A percentile compares a stretch with the other conserved stretches of the same genome.
phyloP scores from a whole-genome alignment of 768 basidiomycete genomes.

The Pleurotus citrinopileatus region DNA sequence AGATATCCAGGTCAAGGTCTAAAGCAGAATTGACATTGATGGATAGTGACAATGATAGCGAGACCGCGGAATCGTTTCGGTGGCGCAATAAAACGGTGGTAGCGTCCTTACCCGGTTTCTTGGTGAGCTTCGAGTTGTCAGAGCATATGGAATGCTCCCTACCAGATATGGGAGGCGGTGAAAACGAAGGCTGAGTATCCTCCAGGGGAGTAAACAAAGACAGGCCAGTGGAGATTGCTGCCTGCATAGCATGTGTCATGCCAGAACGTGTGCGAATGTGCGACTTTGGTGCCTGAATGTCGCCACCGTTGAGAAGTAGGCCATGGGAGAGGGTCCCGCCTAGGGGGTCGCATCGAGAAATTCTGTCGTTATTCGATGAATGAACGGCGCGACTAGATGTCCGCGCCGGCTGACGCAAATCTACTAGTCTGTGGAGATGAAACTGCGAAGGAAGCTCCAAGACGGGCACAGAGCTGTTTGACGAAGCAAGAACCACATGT shows the following conservation, averaged over 20 bases:
- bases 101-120: background rate
- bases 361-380: background rate
- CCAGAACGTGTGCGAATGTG: conserved; percentile 7
- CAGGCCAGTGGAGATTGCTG: conserved; percentile 14
- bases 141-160: too few species aligned
- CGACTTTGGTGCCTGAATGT: background rate
- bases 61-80: conserved; percentile 2
- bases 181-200: background rate
- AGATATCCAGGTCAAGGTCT: background rate
- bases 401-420: conserved; percentile 17
- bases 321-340: background rate
- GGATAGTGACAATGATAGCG: conserved; percentile 2
- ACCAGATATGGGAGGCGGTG: background rate
- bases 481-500: conserved; percentile 31
- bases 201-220: background rate
- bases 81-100: background rate
- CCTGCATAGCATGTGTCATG: conserved; percentile 13
- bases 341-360: background rate
- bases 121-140: too few species aligned
- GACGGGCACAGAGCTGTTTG: conserved; percentile 32
- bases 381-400: conserved; percentile 16
- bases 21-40: background rate
- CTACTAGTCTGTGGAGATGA: conserved; percentile 40
- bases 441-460: conserved; percentile 44
- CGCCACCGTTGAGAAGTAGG: background rate